Evolutionary conservation across 1,139 yeast species (phyloP).

Genomic region (Candida sojae): DNA sequence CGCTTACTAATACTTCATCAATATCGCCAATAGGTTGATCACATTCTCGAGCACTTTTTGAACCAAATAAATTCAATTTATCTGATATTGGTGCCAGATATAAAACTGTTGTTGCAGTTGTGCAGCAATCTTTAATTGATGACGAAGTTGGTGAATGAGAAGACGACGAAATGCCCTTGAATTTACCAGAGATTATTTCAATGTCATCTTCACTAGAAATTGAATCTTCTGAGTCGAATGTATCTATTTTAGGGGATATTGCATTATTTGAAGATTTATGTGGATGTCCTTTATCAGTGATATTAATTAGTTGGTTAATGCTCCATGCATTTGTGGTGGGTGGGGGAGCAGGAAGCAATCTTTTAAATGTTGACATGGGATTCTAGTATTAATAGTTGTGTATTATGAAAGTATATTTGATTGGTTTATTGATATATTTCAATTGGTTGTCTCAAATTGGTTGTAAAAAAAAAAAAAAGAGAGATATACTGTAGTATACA

Average conservation of each 20-base stretch:
- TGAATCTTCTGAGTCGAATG: background rate
- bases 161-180: constrained; percentile 5
- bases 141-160: constrained; percentile 4
- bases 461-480: constrained; percentile 5
- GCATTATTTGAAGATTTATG: background rate
- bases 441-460: constrained; percentile 2
- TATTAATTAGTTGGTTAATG: constrained; percentile 12
- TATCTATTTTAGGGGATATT: background rate
- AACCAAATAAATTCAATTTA: background rate
- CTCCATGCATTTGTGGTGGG: constrained; percentile 20
- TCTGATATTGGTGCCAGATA: constrained; percentile 7
- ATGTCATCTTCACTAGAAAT: constrained; percentile 1
- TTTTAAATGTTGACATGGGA: constrained; percentile 12
- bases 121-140: background rate
- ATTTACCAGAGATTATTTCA: constrained; percentile 3
- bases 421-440: background rate
- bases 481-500: background rate
- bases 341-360: constrained; percentile 20
- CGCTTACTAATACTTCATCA: constrained; percentile 10
- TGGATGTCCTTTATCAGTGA: background rate
- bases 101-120: constrained; percentile 3
- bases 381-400: background rate
- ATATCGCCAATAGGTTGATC: background rate
- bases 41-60: background rate
- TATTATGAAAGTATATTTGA: background rate